Conservation (phyloP, 371 early-diverging fungal species). For the Mortierella sp. region DNA sequence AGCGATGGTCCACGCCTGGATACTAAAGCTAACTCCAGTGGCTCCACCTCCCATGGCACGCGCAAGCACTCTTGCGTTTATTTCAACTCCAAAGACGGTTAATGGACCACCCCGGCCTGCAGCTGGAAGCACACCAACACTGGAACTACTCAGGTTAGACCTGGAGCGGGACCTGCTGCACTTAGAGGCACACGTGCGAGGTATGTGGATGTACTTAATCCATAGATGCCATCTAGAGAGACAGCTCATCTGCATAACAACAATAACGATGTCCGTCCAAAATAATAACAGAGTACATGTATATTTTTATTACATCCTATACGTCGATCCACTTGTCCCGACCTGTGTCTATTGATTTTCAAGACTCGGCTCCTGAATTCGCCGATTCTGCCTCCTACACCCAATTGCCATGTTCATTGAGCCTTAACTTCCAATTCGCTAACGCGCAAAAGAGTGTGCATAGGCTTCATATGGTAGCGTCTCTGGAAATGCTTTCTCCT, state of each 20-base stretch:
- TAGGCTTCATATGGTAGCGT: constrained; percentile 60
- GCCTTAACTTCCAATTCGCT: constrained; percentile 55
- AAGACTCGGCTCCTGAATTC: not conserved
- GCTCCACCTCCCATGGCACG: constrained; percentile 58
- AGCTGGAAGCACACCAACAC: not conserved
- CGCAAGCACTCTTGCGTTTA: constrained; percentile 28
- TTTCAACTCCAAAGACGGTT: too few relatives aligned
- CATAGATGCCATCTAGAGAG: not conserved
- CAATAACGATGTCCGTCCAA: not conserved
- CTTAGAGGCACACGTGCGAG: constrained; percentile 62
- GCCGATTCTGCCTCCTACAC: not conserved
- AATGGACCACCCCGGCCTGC: constrained; percentile 21
- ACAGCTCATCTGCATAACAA: not conserved
- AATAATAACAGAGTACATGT: constrained; percentile 5
- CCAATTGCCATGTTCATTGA: constrained; percentile 3
- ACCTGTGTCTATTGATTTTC: too few relatives aligned
- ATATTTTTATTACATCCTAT: not conserved
- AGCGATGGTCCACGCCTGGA: constrained; percentile 4
- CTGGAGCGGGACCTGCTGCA: constrained; percentile 21
- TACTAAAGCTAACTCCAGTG: constrained; percentile 38
- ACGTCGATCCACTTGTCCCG: not conserved
- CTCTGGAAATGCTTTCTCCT: constrained; percentile 90
- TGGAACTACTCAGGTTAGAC: constrained; percentile 10
- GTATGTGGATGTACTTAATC: constrained; percentile 61
- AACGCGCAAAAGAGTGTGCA: constrained; percentile 57